Percentiles rank a stretch among this genome's conserved stretches.
Evolutionary conservation across 2,329 filamentous ascomycete genomes (phyloP).

Genomic region (Pseudogymnoascus sp.): DNA sequence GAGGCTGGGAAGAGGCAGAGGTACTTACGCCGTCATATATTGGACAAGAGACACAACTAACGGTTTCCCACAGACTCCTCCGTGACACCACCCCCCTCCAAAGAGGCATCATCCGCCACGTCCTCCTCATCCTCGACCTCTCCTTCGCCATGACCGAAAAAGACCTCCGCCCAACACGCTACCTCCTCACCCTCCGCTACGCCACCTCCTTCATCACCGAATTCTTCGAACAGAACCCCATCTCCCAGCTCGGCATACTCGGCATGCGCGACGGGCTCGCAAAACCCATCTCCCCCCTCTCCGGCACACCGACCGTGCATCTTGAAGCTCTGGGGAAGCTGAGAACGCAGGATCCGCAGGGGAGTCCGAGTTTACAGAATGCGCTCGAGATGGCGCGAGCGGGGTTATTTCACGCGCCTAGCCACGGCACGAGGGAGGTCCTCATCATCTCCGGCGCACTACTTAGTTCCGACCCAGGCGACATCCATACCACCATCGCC

Average conservation of each 20-base stretch:
- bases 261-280: slow-evolving; percentile 91
- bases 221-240: slow-evolving; percentile 98
- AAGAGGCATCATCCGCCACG: slow-evolving; percentile 92
- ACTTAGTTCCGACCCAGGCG: slow-evolving; percentile 82
- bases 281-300: slow-evolving; percentile 77
- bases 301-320: slow-evolving; percentile 85
- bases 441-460: slow-evolving; percentile 88
- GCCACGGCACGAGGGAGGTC: slow-evolving; percentile 87
- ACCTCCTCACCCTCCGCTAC: slow-evolving; percentile 73
- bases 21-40: slow-evolving; percentile 32
- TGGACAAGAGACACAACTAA: neutral
- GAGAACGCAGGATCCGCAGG: slow-evolving; percentile 59
- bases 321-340: slow-evolving; percentile 66
- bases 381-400: slow-evolving; percentile 92
- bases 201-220: slow-evolving; percentile 83
- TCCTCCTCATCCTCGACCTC: slow-evolving; percentile 85
- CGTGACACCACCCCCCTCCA: slow-evolving; percentile 94
- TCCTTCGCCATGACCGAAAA: slow-evolving; percentile 93
- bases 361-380: slow-evolving; percentile 81
- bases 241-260: slow-evolving; percentile 86
- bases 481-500: slow-evolving; percentile 85
- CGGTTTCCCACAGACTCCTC: slow-evolving; percentile 52
- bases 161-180: slow-evolving; percentile 82
- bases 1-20: slow-evolving; percentile 76
- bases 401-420: slow-evolving; percentile 84